Evolutionary conservation across 371 early-diverging fungal genomes (phyloP), one percentile per base, ranked within the genome.

Genomic region (Apophysomyces sp.): DNA sequence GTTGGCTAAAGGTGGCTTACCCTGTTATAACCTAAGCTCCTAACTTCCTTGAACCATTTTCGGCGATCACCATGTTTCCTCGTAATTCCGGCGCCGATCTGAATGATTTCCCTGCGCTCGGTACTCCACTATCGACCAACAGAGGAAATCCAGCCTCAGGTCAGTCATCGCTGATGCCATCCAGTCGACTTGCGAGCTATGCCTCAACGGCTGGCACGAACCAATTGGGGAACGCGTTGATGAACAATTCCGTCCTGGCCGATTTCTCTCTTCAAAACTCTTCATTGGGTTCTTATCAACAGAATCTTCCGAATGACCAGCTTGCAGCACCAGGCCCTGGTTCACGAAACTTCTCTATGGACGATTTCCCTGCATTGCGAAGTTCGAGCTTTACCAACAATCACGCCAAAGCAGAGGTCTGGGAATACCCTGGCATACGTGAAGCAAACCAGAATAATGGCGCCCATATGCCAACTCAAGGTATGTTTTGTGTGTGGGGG

Each of bases 21-120:
- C 18, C 18, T 18, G 41, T n/a, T n/a, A n/a, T 7, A 44, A 16
- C 16, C 11, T 26, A 11, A 4, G 9, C n/a, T 21, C 24, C 21
- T n/a, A 44, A 44, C 18, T 7, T 21, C 49, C 4, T 37, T 37
- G 24, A 44, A 21, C 49, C 49, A 34, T 21, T 44, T 44, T 44
- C 21, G 21, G n/a, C 49, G 49, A 44, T 44, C 49, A 44, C 37
- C 39, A 78, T 79, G 80, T 79, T 74, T 62, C 76, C 74, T 59
- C 74, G 70, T 37, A 79, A 72, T 57, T 67, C 78, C 54, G 71
- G 78, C 59, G 76, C 76, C 57, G 81, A 81, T 62, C 64, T 81
- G 53, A 77, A 77, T 51, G 81, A 81, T 62, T 81, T 81, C 66
- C 81, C 81, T 51, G 81, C 72, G 8, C 64, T 81, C 44, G 81